These are phyloP conservation scores for Colletotrichum acutatum DNA, from an alignment of 2,329 filamentous ascomycete species.

Conservation along the genomic window DNA sequence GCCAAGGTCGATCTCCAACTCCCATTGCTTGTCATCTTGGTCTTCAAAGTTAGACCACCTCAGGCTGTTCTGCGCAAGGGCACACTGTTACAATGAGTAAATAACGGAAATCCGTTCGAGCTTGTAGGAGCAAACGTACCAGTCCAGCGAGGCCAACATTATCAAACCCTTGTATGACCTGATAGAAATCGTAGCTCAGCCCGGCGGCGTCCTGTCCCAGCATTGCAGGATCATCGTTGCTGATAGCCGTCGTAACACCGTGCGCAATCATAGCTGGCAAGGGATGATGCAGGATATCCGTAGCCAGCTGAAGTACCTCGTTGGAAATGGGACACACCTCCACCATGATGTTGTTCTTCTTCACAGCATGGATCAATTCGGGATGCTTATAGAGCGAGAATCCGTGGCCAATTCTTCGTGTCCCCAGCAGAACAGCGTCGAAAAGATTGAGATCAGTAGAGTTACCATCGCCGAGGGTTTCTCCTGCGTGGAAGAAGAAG, in stretches of 20 bases:
- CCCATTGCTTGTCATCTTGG: neutral
- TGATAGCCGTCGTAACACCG: conserved; percentile 84
- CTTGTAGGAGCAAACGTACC: neutral
- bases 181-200: conserved; percentile 65
- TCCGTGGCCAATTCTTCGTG: neutral
- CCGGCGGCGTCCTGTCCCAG: conserved; percentile 56
- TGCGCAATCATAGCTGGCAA: conserved; percentile 72
- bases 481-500: neutral
- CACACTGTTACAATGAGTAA: neutral
- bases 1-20: neutral
- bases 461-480: neutral
- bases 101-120: accelerated
- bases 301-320: conserved; percentile 65
- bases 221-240: conserved; percentile 92
- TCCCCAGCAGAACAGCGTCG: neutral
- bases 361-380: neutral
- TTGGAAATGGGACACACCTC: neutral
- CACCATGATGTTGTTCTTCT: neutral
- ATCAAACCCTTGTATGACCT: conserved; percentile 54
- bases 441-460: neutral
- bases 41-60: neutral
- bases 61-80: neutral
- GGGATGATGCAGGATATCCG: conserved; percentile 6
- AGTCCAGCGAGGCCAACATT: neutral
- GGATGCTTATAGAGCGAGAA: neutral